Percentiles rank a stretch among this genome's conserved stretches.
Evolutionary conservation across 1,284 basidiomycete species (phyloP).

Genomic region (Ceratobasidium sp.): DNA sequence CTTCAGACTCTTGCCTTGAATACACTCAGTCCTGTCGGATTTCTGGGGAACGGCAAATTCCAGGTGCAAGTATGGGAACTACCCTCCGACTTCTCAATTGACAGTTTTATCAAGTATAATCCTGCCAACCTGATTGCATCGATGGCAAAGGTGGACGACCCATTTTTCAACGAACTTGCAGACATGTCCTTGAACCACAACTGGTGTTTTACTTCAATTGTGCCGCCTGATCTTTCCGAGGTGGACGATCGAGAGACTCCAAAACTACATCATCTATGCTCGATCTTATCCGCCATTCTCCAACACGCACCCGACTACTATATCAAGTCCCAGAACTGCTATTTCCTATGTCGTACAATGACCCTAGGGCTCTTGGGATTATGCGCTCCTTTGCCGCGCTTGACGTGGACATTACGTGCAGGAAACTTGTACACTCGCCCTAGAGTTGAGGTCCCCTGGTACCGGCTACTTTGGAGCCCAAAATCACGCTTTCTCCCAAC

Average conservation of each 20-base stretch:
- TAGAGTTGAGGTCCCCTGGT: neutral
- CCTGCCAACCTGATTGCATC: neutral
- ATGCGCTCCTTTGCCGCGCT: constrained; percentile 1
- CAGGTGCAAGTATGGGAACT: neutral
- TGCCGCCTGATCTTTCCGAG: neutral
- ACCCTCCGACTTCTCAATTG: neutral
- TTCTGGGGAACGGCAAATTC: neutral
- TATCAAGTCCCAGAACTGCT: neutral
- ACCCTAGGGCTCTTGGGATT: neutral
- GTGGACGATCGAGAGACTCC: neutral
- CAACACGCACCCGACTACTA: neutral
- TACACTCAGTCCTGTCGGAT: neutral
- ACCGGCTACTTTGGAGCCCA: neutral
- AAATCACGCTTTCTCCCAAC: neutral
- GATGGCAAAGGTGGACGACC: constrained; percentile 2
- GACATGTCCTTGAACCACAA: neutral
- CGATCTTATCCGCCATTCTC: neutral
- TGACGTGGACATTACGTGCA: constrained; percentile 3
- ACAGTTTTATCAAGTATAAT: neutral
- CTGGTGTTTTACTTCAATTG: constrained; percentile 1
- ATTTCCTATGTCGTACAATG: constrained; percentile 6
- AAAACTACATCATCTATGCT: neutral
- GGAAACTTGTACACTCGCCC: neutral
- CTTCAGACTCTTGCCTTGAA: neutral
- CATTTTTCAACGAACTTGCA: neutral